These are phyloP conservation scores for Paramyrothecium roridum DNA, from an alignment of 2,329 filamentous ascomycete genomes.

Conservation along the genomic window DNA sequence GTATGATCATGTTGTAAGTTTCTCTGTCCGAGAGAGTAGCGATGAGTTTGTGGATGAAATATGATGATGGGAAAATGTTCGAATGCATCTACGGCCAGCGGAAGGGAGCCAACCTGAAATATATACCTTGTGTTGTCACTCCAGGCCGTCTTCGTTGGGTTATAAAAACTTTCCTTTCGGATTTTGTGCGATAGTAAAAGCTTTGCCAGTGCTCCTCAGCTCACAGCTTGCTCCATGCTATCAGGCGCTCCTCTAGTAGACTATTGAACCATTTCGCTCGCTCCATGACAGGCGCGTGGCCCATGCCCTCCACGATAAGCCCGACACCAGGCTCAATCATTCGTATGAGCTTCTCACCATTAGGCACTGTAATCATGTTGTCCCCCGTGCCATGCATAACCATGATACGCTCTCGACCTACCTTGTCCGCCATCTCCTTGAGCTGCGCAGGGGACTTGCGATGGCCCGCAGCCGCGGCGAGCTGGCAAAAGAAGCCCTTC, in stretches of 20 bases:
- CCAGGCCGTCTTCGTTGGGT: not conserved
- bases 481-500: slow-evolving; percentile 71
- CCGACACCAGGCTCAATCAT: slow-evolving; percentile 60
- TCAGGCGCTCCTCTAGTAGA: slow-evolving; percentile 55
- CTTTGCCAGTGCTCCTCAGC: not conserved
- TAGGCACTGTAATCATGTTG: slow-evolving; percentile 71
- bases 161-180: not conserved
- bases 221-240: slow-evolving; percentile 46
- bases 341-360: slow-evolving; percentile 66
- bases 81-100: not conserved
- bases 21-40: not conserved
- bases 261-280: slow-evolving; percentile 65
- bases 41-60: no score
- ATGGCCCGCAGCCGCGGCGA: slow-evolving; percentile 77
- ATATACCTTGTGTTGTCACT: not conserved
- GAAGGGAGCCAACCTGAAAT: not conserved
- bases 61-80: not conserved
- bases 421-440: slow-evolving; percentile 55
- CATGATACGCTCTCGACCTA: slow-evolving; percentile 72
- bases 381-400: slow-evolving; percentile 75
- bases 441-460: slow-evolving; percentile 60
- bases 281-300: slow-evolving; percentile 75
- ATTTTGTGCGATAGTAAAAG: no score
- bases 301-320: slow-evolving; percentile 65
- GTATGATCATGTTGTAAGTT: slow-evolving; percentile 70